These are phyloP conservation scores for Penicillium cinerascens DNA, from an alignment of 495 filamentous ascomycete species.

Conservation along the genomic window DNA sequence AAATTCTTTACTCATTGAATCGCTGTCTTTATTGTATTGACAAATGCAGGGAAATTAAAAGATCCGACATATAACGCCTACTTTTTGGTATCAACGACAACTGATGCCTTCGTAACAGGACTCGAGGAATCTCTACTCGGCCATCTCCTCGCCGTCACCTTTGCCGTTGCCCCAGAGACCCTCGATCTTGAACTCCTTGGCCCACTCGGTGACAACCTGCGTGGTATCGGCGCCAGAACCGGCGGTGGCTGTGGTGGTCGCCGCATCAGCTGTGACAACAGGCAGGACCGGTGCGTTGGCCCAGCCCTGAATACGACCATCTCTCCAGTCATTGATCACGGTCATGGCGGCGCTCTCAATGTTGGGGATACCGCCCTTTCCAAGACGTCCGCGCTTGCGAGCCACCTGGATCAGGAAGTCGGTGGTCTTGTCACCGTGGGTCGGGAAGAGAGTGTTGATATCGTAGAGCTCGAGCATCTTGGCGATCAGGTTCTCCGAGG, in stretches of 20 bases:
- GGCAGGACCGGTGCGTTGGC: slow-evolving; percentile 64
- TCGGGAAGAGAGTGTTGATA: slow-evolving; percentile 69
- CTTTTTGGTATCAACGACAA: slow-evolving; percentile 39
- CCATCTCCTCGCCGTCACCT: slow-evolving; percentile 44
- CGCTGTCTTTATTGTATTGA: slow-evolving; percentile 3
- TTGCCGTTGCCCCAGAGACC: slow-evolving; percentile 78
- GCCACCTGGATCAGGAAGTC: slow-evolving; percentile 95
- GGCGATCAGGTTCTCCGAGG: slow-evolving; percentile 63
- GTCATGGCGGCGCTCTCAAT: slow-evolving; percentile 81
- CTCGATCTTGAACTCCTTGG: slow-evolving; percentile 92
- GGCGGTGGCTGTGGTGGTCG: slow-evolving; percentile 24
- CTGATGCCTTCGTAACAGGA: slow-evolving; percentile 22
- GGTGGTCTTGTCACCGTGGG: slow-evolving; percentile 70
- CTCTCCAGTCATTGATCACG: slow-evolving; percentile 92
- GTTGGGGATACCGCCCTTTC: slow-evolving; percentile 89
- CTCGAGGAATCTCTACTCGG: slow-evolving; percentile 27
- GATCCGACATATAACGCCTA: slow-evolving; percentile 27
- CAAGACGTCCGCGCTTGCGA: slow-evolving; percentile 82
- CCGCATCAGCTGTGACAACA: slow-evolving; percentile 42
- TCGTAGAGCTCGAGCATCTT: slow-evolving; percentile 80
- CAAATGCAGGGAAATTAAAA: slow-evolving; percentile 9
- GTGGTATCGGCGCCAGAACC: slow-evolving; percentile 60
- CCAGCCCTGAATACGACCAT: slow-evolving; percentile 95
- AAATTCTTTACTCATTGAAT: neutral
- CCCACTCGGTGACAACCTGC: slow-evolving; percentile 89